Base-by-base conservation (phyloP, 1,284 basidiomycete species). In the Ceratobasidium papillatum region DNA sequence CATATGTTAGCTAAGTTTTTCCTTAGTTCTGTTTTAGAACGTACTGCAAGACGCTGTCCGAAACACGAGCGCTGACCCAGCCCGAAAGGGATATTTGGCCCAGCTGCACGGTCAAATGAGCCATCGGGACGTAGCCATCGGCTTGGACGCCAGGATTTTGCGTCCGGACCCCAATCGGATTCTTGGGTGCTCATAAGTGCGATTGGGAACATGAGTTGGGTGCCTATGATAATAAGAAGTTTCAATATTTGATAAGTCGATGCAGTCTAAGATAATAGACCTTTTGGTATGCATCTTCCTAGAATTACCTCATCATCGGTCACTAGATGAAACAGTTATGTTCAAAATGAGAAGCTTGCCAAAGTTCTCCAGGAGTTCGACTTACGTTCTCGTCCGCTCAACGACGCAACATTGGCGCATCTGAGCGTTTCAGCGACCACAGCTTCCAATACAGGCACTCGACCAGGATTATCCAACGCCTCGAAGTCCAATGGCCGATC, bases 41-140 rank as follows among this genome's bases (percentile, higher is more conserved):
- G 19, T 61, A 72, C 69, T n/a, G 69, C 69, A 17, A 72, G 58
- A 5, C 47, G 58, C 27, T 72, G 69, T 19, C 68, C 68, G 34
- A 71, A 71, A 34, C 68, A 71, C 9, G 68, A 25, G 19, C 68
- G 34, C 17, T 61, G 56, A 14, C 69, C 69, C 19, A 62, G 4
- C 8, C 69, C 69, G 22, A 72, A 62, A 7, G 69, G 69, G 32
- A 47, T 34, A 34, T 34, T 51, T 17, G 69, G 69, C 17, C 69
- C 69, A 5, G 69, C 69, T 1, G 30, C 30, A 14, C 58, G 38
- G 22, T 72, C 34, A 34, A 62, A 72, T 8, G 69, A 43, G 0
- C 69, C 69, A 30, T 72, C 58, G 11, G 41, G 19, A 1, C 34
- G 43, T 7, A 72, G 34, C 58, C 69, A 72, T 52, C 69, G 56